These are phyloP conservation scores for Fraxinus latifolia DNA, from an alignment of 305 asterid genomes.

Conservation along the genomic window DNA sequence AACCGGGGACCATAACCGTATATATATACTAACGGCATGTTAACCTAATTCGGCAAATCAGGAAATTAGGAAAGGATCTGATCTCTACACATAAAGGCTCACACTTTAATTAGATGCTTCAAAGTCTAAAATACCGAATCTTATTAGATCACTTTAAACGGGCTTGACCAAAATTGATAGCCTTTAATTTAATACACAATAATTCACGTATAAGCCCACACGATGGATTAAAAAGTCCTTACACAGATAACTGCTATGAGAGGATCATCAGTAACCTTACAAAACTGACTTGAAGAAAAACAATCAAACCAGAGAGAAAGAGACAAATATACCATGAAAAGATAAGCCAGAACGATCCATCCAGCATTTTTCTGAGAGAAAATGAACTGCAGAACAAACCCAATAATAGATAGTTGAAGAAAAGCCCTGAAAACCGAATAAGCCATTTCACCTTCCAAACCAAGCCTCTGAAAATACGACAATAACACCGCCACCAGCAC, in stretches of 20 bases:
- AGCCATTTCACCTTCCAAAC: constrained; percentile 71
- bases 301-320: background rate
- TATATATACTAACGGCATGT: too few relatives aligned
- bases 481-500: constrained; percentile 53
- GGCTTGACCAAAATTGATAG: too few relatives aligned
- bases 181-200: too few relatives aligned
- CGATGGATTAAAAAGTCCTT: too few relatives aligned
- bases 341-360: constrained; percentile 83
- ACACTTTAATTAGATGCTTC: too few relatives aligned
- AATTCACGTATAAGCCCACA: too few relatives aligned
- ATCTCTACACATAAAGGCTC: too few relatives aligned
- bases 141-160: too few relatives aligned
- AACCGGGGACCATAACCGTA: too few relatives aligned
- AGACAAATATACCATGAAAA: constrained; percentile 62
- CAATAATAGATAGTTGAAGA: constrained; percentile 76
- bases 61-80: too few relatives aligned
- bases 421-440: constrained; percentile 77
- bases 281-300: background rate
- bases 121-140: too few relatives aligned
- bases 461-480: constrained; percentile 62
- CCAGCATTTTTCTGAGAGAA: constrained; percentile 50
- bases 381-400: constrained; percentile 84
- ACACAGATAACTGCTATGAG: background rate
- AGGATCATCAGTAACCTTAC: background rate
- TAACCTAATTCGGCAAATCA: too few relatives aligned